Evolutionary conservation across 2,329 filamentous ascomycete species (phyloP).

Genomic region (Epichloe hybrida): DNA sequence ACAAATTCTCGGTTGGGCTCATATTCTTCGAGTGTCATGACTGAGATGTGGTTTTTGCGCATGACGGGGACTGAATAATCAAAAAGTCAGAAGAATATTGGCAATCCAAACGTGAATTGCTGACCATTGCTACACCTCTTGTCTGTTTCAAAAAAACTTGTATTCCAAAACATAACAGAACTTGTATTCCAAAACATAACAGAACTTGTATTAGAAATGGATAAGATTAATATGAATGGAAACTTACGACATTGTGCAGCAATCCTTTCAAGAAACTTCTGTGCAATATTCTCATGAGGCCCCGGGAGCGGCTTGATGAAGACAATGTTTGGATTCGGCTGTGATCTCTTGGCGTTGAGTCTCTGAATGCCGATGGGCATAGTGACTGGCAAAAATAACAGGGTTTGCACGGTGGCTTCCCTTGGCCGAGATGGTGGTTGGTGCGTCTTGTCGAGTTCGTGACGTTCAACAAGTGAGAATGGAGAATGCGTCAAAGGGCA

Average conservation of each 20-base stretch:
- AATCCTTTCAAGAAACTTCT: constrained; percentile 61
- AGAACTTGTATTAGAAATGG: no score
- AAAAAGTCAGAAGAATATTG: background rate
- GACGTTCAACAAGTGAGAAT: background rate
- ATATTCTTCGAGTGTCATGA: constrained; percentile 67
- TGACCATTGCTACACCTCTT: background rate
- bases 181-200: background rate
- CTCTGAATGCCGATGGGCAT: constrained; percentile 73
- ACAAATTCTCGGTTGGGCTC: constrained; percentile 71
- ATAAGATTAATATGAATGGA: no score
- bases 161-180: background rate
- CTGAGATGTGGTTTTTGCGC: constrained; percentile 48
- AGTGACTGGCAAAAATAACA: background rate
- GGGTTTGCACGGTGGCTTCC: background rate
- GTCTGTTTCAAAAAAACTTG: background rate
- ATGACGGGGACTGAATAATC: constrained; percentile 47
- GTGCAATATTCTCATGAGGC: constrained; percentile 45
- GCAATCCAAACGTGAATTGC: background rate
- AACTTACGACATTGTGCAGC: constrained; percentile 61
- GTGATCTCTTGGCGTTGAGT: constrained; percentile 59
- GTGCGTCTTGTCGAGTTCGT: background rate
- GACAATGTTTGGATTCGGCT: constrained; percentile 65
- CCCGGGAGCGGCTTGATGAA: constrained; percentile 74
- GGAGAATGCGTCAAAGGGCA: background rate
- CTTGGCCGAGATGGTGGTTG: background rate